Percentiles rank a stretch among this genome's conserved stretches.
These are phyloP conservation scores for Tolypocladium guangdongense DNA, from an alignment of 2,329 filamentous ascomycete species.

Conservation along the genomic window DNA sequence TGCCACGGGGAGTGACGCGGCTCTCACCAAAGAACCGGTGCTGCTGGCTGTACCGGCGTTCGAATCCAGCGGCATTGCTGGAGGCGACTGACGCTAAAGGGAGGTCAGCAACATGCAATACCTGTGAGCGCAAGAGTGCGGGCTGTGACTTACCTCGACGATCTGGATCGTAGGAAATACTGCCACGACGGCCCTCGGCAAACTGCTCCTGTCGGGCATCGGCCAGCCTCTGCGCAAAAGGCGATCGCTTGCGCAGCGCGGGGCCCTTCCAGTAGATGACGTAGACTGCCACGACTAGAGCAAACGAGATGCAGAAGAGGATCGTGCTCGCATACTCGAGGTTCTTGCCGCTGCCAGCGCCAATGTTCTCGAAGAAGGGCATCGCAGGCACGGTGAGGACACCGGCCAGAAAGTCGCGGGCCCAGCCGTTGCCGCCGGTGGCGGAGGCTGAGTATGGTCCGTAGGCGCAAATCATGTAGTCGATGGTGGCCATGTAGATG, in stretches of 20 bases:
- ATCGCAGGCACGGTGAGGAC: constrained; percentile 57
- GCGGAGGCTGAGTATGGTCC: constrained; percentile 64
- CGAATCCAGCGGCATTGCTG: constrained; percentile 7
- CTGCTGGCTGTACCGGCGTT: constrained; percentile 25
- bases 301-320: constrained; percentile 48
- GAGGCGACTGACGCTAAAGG: constrained; percentile 13
- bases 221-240: constrained; percentile 54
- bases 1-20: constrained; percentile 26
- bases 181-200: constrained; percentile 18
- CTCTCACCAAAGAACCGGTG: constrained; percentile 30
- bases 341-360: constrained; percentile 31
- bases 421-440: constrained; percentile 65
- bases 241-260: constrained; percentile 45
- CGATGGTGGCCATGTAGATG: constrained; percentile 67
- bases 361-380: constrained; percentile 52
- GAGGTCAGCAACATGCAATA: neutral
- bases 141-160: constrained; percentile 16
- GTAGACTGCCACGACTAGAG: constrained; percentile 53
- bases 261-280: constrained; percentile 58
- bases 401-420: constrained; percentile 63
- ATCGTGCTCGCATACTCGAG: constrained; percentile 53
- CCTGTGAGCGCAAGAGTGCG: neutral
- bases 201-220: constrained; percentile 22
- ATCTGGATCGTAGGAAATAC: constrained; percentile 12
- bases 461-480: constrained; percentile 69